Conservation (phyloP, 345 rosid genomes). For the Ceriops decandra region DNA sequence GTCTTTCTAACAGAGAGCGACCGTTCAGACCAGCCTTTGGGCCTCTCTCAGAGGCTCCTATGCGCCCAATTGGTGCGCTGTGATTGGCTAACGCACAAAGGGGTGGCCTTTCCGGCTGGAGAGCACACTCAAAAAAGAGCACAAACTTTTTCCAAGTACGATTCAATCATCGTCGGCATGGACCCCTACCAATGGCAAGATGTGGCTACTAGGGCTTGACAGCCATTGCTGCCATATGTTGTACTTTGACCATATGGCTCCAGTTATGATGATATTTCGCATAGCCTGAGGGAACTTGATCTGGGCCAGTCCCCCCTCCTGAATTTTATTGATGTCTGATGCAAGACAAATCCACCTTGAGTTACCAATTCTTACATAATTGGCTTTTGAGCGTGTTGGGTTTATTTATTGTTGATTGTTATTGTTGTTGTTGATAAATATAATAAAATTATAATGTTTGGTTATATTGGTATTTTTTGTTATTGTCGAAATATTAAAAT, state of each 20-base stretch:
- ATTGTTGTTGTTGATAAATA: no score
- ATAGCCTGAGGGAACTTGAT: neutral
- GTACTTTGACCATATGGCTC: neutral
- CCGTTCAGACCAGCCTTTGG: neutral
- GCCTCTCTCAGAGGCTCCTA: conserved; percentile 16
- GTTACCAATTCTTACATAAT: no score
- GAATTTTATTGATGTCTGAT: neutral
- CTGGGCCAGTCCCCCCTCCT: conserved; percentile 1
- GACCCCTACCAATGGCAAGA: conserved; percentile 10
- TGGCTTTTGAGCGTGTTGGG: no score
- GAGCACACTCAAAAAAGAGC: conserved; percentile 16
- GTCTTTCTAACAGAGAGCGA: neutral
- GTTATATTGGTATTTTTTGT: no score
- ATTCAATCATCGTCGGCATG: neutral
- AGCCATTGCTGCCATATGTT: neutral
- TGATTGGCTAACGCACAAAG: conserved; percentile 11
- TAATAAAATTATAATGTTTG: no score
- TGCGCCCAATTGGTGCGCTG: conserved; percentile 10
- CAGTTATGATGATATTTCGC: conserved; percentile 7
- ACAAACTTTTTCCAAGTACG: neutral
- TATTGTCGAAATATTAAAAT: no score
- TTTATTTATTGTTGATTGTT: no score
- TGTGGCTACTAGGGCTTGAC: conserved; percentile 11
- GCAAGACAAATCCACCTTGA: no score
- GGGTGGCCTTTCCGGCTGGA: conserved; percentile 1